Conservation (phyloP, 371 early-diverging fungal genomes). For the Dentiscutata heterogama region DNA sequence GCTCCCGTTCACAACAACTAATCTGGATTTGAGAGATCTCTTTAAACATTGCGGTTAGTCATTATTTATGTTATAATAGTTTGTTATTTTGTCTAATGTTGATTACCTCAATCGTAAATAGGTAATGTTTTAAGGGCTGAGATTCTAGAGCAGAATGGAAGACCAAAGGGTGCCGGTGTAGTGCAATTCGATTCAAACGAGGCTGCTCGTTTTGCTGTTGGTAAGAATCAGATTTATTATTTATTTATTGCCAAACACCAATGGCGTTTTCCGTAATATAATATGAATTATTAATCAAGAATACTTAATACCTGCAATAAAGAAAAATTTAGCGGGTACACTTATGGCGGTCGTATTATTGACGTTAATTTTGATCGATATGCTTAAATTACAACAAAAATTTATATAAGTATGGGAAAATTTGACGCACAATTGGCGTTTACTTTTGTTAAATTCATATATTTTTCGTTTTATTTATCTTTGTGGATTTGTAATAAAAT, state of each 20-base stretch:
- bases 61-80: not conserved
- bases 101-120: slow-evolving; percentile 4
- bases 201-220: slow-evolving; percentile 69
- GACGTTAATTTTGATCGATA: slow-evolving; percentile 48
- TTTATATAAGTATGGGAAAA: not conserved
- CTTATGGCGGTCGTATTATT: slow-evolving; percentile 47
- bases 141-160: slow-evolving; percentile 61
- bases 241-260: no score
- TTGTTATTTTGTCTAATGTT: not conserved
- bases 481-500: no score
- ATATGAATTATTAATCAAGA: not conserved
- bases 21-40: slow-evolving; percentile 73
- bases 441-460: not conserved
- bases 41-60: slow-evolving; percentile 68
- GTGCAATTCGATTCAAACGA: slow-evolving; percentile 69
- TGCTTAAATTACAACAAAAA: slow-evolving; percentile 18
- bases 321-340: slow-evolving; percentile 48
- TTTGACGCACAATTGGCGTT: not conserved
- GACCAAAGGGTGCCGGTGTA: slow-evolving; percentile 71
- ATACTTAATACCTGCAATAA: not conserved
- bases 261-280: not conserved
- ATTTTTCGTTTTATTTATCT: no score
- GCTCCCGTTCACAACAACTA: slow-evolving; percentile 73
- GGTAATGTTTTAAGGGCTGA: slow-evolving; percentile 60
- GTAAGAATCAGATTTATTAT: slow-evolving; percentile 49